Evolutionary conservation across 495 filamentous ascomycete species (phyloP).

Genomic region (Durotheca rogersii): DNA sequence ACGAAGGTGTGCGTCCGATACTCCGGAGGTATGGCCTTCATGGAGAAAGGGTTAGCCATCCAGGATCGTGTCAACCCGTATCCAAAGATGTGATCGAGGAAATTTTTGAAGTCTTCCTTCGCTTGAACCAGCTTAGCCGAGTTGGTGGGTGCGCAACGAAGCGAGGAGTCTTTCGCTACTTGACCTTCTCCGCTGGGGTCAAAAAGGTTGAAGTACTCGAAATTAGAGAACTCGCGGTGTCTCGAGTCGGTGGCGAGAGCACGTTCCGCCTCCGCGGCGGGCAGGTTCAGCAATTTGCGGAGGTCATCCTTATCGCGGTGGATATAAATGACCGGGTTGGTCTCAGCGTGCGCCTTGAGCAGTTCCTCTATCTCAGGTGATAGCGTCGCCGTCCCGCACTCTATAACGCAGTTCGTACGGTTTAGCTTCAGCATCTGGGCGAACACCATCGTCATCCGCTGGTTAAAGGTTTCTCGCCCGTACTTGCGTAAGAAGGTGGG

Average conservation of each 20-base stretch:
- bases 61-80: constrained; percentile 55
- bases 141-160: constrained; percentile 51
- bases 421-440: constrained; percentile 66
- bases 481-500: constrained; percentile 61
- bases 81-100: constrained; percentile 66
- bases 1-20: constrained; percentile 66
- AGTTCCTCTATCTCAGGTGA: constrained; percentile 60
- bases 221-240: constrained; percentile 69
- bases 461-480: constrained; percentile 60
- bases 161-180: constrained; percentile 44
- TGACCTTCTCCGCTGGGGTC: constrained; percentile 44
- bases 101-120: constrained; percentile 71
- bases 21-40: constrained; percentile 66
- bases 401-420: constrained; percentile 66
- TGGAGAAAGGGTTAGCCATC: constrained; percentile 71
- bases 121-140: constrained; percentile 63
- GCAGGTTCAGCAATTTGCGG: constrained; percentile 56
- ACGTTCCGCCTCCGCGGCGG: constrained; percentile 55
- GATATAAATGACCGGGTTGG: constrained; percentile 74
- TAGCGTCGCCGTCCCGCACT: constrained; percentile 58
- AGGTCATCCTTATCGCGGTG: constrained; percentile 68
- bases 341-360: constrained; percentile 57
- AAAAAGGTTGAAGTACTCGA: constrained; percentile 76
- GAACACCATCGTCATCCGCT: constrained; percentile 62
- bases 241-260: constrained; percentile 53